Evolutionary conservation across 2,329 filamentous ascomycete genomes (phyloP).

Genomic region (Chaetomium sp.): DNA sequence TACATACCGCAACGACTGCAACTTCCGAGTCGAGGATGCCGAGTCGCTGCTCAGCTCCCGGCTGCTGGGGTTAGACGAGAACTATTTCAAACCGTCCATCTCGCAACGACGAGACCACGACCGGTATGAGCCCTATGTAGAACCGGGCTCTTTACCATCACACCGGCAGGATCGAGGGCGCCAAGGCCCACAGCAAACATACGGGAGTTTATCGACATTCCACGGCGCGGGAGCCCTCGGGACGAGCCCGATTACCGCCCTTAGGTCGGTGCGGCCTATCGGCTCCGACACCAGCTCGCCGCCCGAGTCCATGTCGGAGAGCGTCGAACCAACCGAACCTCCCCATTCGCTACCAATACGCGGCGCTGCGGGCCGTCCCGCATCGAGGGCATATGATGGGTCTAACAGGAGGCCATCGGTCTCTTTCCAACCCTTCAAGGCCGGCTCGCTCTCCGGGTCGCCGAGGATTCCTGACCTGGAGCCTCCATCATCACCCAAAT

Average conservation of each 20-base stretch:
- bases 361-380: slow-evolving; percentile 29
- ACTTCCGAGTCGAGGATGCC: slow-evolving; percentile 84
- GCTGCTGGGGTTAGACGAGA: slow-evolving; percentile 86
- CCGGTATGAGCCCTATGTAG: slow-evolving; percentile 39
- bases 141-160: slow-evolving; percentile 71
- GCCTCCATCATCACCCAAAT: slow-evolving; percentile 50
- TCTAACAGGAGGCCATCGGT: slow-evolving; percentile 68
- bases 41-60: slow-evolving; percentile 86
- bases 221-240: slow-evolving; percentile 71
- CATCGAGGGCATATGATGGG: slow-evolving; percentile 43
- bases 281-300: slow-evolving; percentile 59
- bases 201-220: slow-evolving; percentile 85
- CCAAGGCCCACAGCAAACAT: slow-evolving; percentile 67
- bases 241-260: slow-evolving; percentile 78
- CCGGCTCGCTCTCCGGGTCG: slow-evolving; percentile 86
- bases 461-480: slow-evolving; percentile 52
- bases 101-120: slow-evolving; percentile 35
- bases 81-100: slow-evolving; percentile 75
- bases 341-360: slow-evolving; percentile 50
- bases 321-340: slow-evolving; percentile 36
- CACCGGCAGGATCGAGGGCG: slow-evolving; percentile 42
- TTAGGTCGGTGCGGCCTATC: slow-evolving; percentile 59
- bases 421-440: slow-evolving; percentile 94
- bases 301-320: slow-evolving; percentile 43
- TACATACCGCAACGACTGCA: slow-evolving; percentile 80